phyloP scores from a whole-genome alignment of 257 asterid species.

The Galeopsis tetrahit region DNA sequence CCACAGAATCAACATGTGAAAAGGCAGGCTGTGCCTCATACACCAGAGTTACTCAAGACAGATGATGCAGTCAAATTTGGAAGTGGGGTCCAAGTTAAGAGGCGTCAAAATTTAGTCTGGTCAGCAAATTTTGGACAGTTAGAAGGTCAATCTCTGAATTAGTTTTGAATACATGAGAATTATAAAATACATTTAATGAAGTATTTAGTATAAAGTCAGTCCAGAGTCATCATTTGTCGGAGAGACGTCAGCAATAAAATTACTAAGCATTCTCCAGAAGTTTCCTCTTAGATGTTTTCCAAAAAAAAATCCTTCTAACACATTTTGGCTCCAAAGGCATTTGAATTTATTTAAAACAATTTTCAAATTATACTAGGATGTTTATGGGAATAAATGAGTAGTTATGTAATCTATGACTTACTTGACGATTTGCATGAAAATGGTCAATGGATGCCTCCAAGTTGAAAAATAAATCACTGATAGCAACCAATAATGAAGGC shows the following conservation, averaged over 20 bases:
- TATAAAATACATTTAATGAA: not conserved
- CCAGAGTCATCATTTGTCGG: not conserved
- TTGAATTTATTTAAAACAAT: not conserved
- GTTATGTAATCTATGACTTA: slow-evolving; percentile 35
- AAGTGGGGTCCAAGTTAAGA: not conserved
- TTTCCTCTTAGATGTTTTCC: not conserved
- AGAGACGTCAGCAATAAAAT: not conserved
- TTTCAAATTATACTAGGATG: slow-evolving; percentile 2
- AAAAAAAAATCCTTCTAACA: not conserved
- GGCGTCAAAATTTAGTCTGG: not conserved
- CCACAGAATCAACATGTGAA: slow-evolving; percentile 22
- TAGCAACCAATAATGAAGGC: slow-evolving; percentile 67
- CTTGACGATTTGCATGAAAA: slow-evolving; percentile 85
- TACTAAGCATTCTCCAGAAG: not conserved
- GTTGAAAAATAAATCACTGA: slow-evolving; percentile 69
- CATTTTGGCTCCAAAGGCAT: not conserved
- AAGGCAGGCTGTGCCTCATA: slow-evolving; percentile 10
- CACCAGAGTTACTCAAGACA: slow-evolving; percentile 25
- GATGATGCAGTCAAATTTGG: not conserved
- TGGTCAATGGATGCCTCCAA: slow-evolving; percentile 94
- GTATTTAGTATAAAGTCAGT: not conserved
- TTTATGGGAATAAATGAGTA: slow-evolving; percentile 18
- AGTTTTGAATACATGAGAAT: not conserved
- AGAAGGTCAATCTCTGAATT: not conserved
- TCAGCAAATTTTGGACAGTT: not conserved